Base-by-base conservation (phyloP, 176 grass and related monocot genomes). In the Phoenix roebelenii region DNA sequence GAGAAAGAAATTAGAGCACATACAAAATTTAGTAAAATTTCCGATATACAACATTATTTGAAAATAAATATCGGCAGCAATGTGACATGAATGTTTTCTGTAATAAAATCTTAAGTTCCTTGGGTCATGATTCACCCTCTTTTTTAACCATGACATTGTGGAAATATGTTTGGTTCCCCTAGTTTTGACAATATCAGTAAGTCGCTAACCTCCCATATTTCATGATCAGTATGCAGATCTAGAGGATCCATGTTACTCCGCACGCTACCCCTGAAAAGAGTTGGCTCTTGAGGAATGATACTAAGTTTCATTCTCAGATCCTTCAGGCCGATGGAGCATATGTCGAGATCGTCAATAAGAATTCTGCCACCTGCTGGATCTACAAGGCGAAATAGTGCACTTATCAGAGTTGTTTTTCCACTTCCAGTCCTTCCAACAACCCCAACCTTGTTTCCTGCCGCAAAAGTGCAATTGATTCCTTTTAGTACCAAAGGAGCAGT, bases 241-340 rank as follows among this genome's bases (percentile, higher is more conserved):
- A 96, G 86, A 22, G 92, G 92, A 55, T 90, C 92, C 83, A 96
- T 73, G 76, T 96, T 96, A 18, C 61, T 88, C 54, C 92, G 70
- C 20, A 96, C 78, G 2, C 77, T 90, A 72, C 91, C 91, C 72
- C 83, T 87, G 68, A 96, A 96, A 63, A 90, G 91, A 60, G 91
- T 96, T 51, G 91, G 83, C 69, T 96, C 86, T 77, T 96, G 91
- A 52, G 86, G 91, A 52, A 96, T 96, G 54, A 96, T 96, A 74
- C 86, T 96, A 52, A 96, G 64, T 77, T 96, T 96, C 61, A 79
- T 96, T 74, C 91, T 90, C 52, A 96, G 79, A 75, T 96, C 91
- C 67, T 90, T 90, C 20, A 96, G 79, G 24, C 91, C 91, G 3
- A 96, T 74, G 15, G 77, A 82, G 62, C 92, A 85, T 52, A 96